phyloP scores from a whole-genome alignment of 345 rosid species.

The Sonneratia caseolaris region DNA sequence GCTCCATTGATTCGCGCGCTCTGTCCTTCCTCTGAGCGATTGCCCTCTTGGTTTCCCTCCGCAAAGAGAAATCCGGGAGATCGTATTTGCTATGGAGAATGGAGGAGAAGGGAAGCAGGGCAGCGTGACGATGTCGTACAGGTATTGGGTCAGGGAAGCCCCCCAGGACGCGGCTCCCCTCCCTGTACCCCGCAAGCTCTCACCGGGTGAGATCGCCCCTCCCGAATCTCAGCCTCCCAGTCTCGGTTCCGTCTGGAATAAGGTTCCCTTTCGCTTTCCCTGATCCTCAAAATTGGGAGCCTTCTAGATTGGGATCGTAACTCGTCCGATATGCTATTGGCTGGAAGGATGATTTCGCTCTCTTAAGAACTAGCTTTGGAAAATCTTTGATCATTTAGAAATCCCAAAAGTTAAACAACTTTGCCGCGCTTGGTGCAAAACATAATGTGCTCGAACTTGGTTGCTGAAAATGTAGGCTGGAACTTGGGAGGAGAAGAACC shows the following conservation, averaged over 20 bases:
- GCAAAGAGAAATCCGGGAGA: no score
- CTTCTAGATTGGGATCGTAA: not conserved
- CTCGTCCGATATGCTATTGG: not conserved
- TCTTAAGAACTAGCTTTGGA: no score
- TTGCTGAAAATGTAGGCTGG: slow-evolving; percentile 49
- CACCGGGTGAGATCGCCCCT: slow-evolving; percentile 24
- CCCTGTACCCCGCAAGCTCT: slow-evolving; percentile 59
- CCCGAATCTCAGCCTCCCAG: slow-evolving; percentile 20
- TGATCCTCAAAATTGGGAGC: not conserved
- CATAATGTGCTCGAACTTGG: not conserved
- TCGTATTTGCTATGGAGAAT: slow-evolving; percentile 20
- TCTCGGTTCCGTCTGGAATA: slow-evolving; percentile 82
- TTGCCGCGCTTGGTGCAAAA: not conserved
- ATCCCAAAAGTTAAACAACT: not conserved
- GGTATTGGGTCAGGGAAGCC: slow-evolving; percentile 82
- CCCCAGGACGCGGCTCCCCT: slow-evolving; percentile 68
- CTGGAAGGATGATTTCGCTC: no score
- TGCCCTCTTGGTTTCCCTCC: no score
- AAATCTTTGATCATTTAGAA: not conserved
- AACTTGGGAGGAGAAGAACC: slow-evolving; percentile 93
- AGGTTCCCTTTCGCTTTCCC: slow-evolving; percentile 20
- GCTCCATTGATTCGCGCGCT: no score
- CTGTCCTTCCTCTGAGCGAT: no score
- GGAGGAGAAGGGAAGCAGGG: slow-evolving; percentile 26
- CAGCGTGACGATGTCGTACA: slow-evolving; percentile 45